A percentile compares a stretch with the other conserved stretches of the same genome.
Evolutionary conservation across 805 yeast species (phyloP).

Genomic region (Wickerhamiella slavikovae): DNA sequence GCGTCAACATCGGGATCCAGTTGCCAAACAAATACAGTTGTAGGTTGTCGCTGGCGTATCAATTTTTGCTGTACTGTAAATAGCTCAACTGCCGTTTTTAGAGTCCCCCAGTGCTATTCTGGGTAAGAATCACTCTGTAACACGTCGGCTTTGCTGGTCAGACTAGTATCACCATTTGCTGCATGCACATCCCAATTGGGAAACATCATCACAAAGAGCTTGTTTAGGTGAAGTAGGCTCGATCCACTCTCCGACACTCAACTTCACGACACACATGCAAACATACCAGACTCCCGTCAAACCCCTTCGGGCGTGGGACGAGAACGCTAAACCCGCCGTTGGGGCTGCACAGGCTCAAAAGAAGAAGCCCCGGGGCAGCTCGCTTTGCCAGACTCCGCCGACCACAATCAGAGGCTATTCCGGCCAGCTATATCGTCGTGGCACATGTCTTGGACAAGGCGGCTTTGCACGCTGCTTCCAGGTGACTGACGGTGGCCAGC

Average conservation of each 20-base stretch:
- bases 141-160: too few relatives aligned
- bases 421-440: constrained; percentile 81
- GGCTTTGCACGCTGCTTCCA: constrained; percentile 98
- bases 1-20: too few relatives aligned
- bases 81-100: too few relatives aligned
- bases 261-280: not conserved
- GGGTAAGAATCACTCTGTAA: too few relatives aligned
- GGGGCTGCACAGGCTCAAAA: too few relatives aligned
- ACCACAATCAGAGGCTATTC: constrained; percentile 69
- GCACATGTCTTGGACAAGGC: constrained; percentile 86
- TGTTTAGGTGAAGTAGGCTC: not conserved
- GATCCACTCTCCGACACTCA: not conserved
- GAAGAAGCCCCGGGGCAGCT: constrained; percentile 72
- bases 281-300: constrained; percentile 3
- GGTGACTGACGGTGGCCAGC: constrained; percentile 78
- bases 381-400: constrained; percentile 93
- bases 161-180: not conserved
- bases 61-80: too few relatives aligned
- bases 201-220: not conserved
- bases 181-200: not conserved
- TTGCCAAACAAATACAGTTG: too few relatives aligned
- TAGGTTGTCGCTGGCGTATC: too few relatives aligned
- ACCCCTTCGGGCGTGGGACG: constrained; percentile 3
- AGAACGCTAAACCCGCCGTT: constrained; percentile 2
- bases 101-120: too few relatives aligned